A percentile compares a stretch with the other conserved stretches of the same genome.
These are phyloP conservation scores for Mycena polygramma DNA, from an alignment of 768 basidiomycete species.

Conservation along the genomic window DNA sequence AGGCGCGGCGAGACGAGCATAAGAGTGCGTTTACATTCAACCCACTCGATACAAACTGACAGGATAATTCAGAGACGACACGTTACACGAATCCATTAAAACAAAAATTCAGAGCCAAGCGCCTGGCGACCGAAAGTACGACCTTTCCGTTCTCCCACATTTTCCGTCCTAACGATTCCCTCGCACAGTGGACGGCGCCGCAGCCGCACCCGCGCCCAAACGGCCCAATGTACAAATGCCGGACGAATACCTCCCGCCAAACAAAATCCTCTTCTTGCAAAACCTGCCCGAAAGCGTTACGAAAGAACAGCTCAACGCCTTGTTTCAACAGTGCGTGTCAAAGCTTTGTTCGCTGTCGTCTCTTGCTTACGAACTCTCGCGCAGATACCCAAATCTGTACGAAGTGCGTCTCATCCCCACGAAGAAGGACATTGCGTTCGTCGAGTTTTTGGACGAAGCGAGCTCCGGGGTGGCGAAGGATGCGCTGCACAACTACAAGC, in stretches of 20 bases:
- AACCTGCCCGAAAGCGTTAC: conserved; percentile 94
- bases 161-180: conserved; percentile 27
- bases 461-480: conserved; percentile 94
- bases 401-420: conserved; percentile 99
- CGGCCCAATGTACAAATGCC: conserved; percentile 96
- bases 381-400: conserved; percentile 90
- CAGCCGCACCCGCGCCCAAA: conserved; percentile 75
- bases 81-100: conserved; percentile 93
- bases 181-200: conserved; percentile 73
- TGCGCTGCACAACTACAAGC: conserved; percentile 96
- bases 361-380: conserved; percentile 14
- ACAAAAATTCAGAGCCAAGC: conserved; percentile 85
- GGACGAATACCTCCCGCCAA: conserved; percentile 99
- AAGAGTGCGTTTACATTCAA: conserved; percentile 75
- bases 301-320: conserved; percentile 89
- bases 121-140: conserved; percentile 84
- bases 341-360: conserved; percentile 9
- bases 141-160: conserved; percentile 25
- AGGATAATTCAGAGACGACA: conserved; percentile 68
- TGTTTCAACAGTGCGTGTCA: conserved; percentile 88
- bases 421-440: conserved; percentile 98
- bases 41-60: conserved; percentile 23
- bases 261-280: conserved; percentile 98
- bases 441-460: conserved; percentile 95
- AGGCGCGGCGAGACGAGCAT: conserved; percentile 77